Conservation (phyloP, 768 basidiomycete species). For the Termitomyces sp. region DNA sequence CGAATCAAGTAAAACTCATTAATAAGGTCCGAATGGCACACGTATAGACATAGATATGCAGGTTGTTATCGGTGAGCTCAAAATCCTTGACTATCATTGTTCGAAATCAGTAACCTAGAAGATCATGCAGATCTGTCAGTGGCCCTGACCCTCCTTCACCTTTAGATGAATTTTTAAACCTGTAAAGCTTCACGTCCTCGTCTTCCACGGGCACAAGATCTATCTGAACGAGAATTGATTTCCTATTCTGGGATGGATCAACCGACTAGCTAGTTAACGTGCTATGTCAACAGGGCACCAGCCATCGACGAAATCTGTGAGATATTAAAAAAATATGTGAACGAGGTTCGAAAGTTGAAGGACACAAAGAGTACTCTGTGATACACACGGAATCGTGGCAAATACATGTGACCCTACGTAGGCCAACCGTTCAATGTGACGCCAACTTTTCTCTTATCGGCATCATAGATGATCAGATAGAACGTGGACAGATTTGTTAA, state of each 20-base stretch:
- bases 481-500: not conserved
- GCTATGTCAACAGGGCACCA: not conserved
- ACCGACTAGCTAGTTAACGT: not conserved
- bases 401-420: conserved; percentile 1
- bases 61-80: too few species aligned
- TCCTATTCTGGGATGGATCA: not conserved
- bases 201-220: not conserved
- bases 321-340: not conserved
- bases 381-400: not conserved
- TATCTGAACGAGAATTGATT: not conserved
- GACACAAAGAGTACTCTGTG: not conserved
- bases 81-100: not conserved
- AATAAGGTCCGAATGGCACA: not conserved
- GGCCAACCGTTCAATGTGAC: not conserved
- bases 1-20: not conserved
- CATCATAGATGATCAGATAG: conserved; percentile 7
- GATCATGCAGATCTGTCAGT: not conserved
- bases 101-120: not conserved
- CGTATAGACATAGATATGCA: not conserved
- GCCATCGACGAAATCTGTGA: not conserved
- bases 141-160: not conserved
- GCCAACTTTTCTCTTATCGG: conserved; percentile 3
- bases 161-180: too few species aligned
- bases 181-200: not conserved
- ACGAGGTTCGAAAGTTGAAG: not conserved